Conservation (phyloP, 176 grass and related monocot species). For the Aegilops bicornis region DNA sequence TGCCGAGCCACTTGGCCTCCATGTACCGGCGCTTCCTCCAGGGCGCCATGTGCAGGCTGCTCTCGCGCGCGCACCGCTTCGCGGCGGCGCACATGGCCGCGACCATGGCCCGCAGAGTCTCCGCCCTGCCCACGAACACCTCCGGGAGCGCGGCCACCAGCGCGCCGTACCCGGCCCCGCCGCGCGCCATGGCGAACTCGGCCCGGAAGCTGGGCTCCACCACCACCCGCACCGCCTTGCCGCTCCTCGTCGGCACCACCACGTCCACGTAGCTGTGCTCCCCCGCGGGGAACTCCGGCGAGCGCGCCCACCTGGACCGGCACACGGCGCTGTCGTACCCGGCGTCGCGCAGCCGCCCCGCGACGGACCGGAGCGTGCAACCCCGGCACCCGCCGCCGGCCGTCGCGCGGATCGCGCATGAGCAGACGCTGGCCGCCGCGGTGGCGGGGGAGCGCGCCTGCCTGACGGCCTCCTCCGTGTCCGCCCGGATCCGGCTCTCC, state of each 20-base stretch:
- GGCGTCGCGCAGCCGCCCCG: conserved; percentile 42
- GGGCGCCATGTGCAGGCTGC: conserved; percentile 77
- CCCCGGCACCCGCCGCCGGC: conserved; percentile 31
- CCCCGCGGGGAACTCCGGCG: conserved; percentile 53
- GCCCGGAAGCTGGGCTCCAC: conserved; percentile 60
- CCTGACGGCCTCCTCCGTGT: conserved; percentile 45
- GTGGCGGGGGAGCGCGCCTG: conserved; percentile 27
- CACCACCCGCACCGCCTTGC: conserved; percentile 51
- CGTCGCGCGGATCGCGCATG: conserved; percentile 34
- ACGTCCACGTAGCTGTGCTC: conserved; percentile 71
- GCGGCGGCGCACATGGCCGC: conserved; percentile 60
- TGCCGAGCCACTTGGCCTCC: conserved; percentile 72
- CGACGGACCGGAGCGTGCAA: conserved; percentile 40
- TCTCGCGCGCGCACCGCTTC: conserved; percentile 79
- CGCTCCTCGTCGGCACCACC: conserved; percentile 42
- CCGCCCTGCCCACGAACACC: conserved; percentile 58
- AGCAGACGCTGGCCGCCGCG: conserved; percentile 24
- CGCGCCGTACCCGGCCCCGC: conserved; percentile 47
- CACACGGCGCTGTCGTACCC: conserved; percentile 63
- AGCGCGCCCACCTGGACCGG: conserved; percentile 55
- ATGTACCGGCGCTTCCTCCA: conserved; percentile 81
- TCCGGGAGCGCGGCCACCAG: conserved; percentile 61
- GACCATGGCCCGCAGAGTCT: conserved; percentile 52
- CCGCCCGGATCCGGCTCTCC: conserved; percentile 49
- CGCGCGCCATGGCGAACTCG: conserved; percentile 70